Base-by-base conservation (phyloP, 208 protist genomes). In the Wallacemonas sp. region DNA sequence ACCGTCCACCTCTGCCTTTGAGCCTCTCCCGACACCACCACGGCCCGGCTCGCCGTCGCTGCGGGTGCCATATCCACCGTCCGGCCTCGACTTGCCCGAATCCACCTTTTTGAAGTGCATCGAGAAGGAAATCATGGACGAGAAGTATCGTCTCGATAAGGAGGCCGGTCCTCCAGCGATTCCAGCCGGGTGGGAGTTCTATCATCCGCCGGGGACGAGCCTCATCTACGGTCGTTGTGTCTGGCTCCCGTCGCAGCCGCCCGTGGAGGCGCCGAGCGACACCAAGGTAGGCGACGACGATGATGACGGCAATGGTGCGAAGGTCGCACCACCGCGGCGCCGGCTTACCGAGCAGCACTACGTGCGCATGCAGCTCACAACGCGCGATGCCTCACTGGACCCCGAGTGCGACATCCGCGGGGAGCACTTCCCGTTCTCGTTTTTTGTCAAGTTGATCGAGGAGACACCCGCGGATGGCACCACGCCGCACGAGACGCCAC, bases 371-470 rank as follows among this genome's bases (percentile, higher is more conserved):
- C 88, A 94, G 71, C 78, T 94, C 12, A 90, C 85, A 2, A 73
- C 79, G 2, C 79, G 88, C 27, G 88, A 94, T 58, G 76, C 88
- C 64, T 91, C 88, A 12, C 70, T 94, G 1, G 88, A 94, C 53
- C 88, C 88, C 4, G 85, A 94, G 81, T 92, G 85, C 50, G 85
- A 95, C 66, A 71, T 93, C 3, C 83, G 86, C 1, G 86, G 84
- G 0, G 86, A 95, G 52, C 89, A 95, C 73, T 91, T 89, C 52
- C 89, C 89, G 9, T 95, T 95, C 55, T 91, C 85, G 19, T 79
- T 95, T 33, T 91, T 90, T 67, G 74, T 93, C 24, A 83, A 91
- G 70, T 63, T 53, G 30, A 42, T 83, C 15, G 26, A 33, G 38
- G 33, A 50, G 32, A 52, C 8, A 3, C 2, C 33, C 4, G 60